Evolutionary conservation across 495 filamentous ascomycete genomes (phyloP), one percentile per base, ranked within the genome.

Genomic region (Podospora didyma): DNA sequence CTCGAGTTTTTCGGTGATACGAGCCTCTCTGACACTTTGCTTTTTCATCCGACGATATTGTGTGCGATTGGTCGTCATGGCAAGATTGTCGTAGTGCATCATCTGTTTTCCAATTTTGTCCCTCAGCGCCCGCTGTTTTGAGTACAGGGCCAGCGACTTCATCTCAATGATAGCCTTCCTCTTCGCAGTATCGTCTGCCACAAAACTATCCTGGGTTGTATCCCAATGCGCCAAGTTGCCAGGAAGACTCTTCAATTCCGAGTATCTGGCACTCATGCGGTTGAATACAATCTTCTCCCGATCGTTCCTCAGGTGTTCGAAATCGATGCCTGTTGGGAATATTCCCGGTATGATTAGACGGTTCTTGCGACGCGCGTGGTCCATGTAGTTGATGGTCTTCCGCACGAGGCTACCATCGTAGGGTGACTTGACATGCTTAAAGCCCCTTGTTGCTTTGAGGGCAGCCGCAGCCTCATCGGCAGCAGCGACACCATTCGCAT

Each of bases 1-100:
- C 81, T 98, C 94, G 2, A 98, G 81, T 67, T 96, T 97, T 79
- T 98, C 94, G 2, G 94, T 98, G 62, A 97, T 92, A 34, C 94
- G 86, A 34, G 94, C 95, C 70, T 98, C 94, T n/a, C 92, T 86
- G 49, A 97, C 76, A 22, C 88, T 92, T 64, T 96, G 92, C 72
- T 96, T 96, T 86, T 97, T 98, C 78, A 93, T 90, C 20, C 93
- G 86, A 22, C 94, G 87, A 66, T 96, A 96, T 62, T 83, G 80
- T 24, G 88, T 82, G 16, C 94, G 85, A 63, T 97, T 98, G 0
- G 91, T 89, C 12, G 91, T 96, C 85, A 96, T 95, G 37, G 91
- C 91, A 11, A 97, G 82, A 62, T 96, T 96, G 61, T 96, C 90
- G 53, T 91, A 92, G 60, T 94, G 86, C 67, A 96, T 84, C 85